phyloP scores from a whole-genome alignment of 148 eudicot species.

The Vaccinium vitisidaea region DNA sequence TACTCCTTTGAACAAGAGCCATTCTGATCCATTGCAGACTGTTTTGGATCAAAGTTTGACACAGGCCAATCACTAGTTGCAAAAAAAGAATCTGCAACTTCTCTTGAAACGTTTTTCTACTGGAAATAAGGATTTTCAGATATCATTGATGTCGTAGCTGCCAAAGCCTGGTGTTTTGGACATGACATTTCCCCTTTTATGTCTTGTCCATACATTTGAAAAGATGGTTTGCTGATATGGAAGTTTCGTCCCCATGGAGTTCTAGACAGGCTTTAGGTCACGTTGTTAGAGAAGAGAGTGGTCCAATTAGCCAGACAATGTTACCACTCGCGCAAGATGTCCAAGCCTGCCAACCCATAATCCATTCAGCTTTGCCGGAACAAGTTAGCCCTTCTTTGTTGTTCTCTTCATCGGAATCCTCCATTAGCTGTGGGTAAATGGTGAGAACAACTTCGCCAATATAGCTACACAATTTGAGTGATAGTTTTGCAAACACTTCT shows the following conservation, averaged over 20 bases:
- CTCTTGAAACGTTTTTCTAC: background rate
- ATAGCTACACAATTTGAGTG: too few relatives aligned
- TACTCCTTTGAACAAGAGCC: background rate
- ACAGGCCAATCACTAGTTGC: background rate
- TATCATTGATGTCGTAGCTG: background rate
- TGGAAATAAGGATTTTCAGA: background rate
- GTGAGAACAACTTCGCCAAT: too few relatives aligned
- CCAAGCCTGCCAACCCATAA: too few relatives aligned
- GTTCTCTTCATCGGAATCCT: too few relatives aligned
- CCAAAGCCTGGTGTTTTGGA: slow-evolving; percentile 1
- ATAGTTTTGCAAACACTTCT: too few relatives aligned
- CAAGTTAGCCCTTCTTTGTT: too few relatives aligned
- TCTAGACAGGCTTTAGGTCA: slow-evolving; percentile 3
- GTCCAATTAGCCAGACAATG: background rate
- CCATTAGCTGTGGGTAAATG: too few relatives aligned
- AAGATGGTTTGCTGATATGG: slow-evolving; percentile 13
- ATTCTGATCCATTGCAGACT: slow-evolving; percentile 7
- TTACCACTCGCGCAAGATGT: too few relatives aligned
- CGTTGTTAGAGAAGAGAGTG: slow-evolving; percentile 3
- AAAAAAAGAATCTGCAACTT: background rate
- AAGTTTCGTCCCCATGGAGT: slow-evolving; percentile 8
- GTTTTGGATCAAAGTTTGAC: background rate
- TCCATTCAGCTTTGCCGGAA: too few relatives aligned
- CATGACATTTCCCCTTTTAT: background rate
- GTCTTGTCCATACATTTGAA: background rate